Conservation (phyloP, 768 basidiomycete genomes). For the Trametes maxima region DNA sequence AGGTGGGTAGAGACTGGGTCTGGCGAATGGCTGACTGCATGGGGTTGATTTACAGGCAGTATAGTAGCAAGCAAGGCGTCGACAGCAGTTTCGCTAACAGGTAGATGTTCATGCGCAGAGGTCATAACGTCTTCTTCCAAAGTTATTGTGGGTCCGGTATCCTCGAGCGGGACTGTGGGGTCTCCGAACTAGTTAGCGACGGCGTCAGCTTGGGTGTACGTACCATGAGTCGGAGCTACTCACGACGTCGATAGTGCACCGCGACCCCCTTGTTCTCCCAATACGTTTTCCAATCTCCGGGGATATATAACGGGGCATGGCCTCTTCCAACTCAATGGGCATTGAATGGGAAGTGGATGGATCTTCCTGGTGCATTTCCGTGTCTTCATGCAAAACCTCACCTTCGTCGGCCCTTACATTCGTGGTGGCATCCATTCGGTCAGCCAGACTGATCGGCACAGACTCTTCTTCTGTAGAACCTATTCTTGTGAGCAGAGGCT, state of each 20-base stretch:
- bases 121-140: no score
- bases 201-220: neutral
- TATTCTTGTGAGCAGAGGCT: constrained; percentile 14
- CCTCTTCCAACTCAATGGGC: constrained; percentile 4
- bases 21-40: neutral
- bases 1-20: no score
- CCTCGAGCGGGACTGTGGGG: neutral
- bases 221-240: neutral
- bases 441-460: neutral
- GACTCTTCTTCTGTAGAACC: neutral
- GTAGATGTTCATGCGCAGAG: neutral
- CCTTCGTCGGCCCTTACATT: neutral
- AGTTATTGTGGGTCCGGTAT: neutral
- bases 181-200: constrained; percentile 8
- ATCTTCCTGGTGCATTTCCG: constrained; percentile 5
- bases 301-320: neutral
- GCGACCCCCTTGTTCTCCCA: constrained; percentile 4
- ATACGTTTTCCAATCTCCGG: neutral
- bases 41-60: neutral
- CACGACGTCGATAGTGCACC: constrained; percentile 19
- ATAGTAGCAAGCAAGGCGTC: constrained; percentile 3
- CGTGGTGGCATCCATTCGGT: neutral
- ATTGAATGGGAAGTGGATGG: neutral
- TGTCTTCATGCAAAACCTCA: constrained; percentile 2
- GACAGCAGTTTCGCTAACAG: neutral